Conservation (phyloP, 495 filamentous ascomycete genomes). For the Podospora pseudoanserina region DNA sequence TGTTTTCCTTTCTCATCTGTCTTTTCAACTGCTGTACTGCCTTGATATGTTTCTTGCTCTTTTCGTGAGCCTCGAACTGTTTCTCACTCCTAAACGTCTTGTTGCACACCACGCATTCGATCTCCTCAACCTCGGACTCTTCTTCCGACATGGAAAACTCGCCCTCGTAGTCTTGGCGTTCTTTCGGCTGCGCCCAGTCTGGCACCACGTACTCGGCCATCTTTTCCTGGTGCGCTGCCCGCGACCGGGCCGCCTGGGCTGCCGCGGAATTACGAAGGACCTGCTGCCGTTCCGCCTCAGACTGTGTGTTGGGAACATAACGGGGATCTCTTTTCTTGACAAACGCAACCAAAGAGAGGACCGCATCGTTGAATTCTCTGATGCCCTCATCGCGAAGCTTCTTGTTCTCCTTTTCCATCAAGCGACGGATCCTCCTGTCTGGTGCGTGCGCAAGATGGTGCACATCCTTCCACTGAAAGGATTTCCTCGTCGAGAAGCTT, state of each 20-base stretch:
- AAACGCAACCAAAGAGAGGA: constrained; percentile 81
- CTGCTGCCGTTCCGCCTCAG: constrained; percentile 76
- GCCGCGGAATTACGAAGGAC: constrained; percentile 70
- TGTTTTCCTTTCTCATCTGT: constrained; percentile 79
- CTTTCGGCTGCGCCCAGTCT: constrained; percentile 68
- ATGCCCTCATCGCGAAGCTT: constrained; percentile 76
- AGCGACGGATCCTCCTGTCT: constrained; percentile 73
- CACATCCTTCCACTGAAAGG: constrained; percentile 83
- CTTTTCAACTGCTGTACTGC: constrained; percentile 71
- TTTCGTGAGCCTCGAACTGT: constrained; percentile 90
- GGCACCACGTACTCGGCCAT: constrained; percentile 61
- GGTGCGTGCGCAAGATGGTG: constrained; percentile 81
- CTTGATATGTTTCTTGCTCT: constrained; percentile 92
- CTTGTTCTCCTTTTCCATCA: constrained; percentile 96
- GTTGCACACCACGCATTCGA: constrained; percentile 87
- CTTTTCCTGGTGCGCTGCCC: constrained; percentile 76
- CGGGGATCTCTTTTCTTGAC: constrained; percentile 91
- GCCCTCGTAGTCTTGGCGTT: constrained; percentile 37
- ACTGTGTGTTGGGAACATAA: constrained; percentile 62
- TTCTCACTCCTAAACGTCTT: constrained; percentile 94
- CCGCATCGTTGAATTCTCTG: constrained; percentile 88
- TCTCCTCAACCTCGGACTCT: constrained; percentile 58
- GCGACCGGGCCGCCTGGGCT: constrained; percentile 78
- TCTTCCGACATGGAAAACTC: constrained; percentile 49
- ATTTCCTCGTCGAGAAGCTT: constrained; percentile 77